These are phyloP conservation scores for Didymella sp. DNA, from an alignment of 2,329 filamentous ascomycete genomes.

Conservation along the genomic window DNA sequence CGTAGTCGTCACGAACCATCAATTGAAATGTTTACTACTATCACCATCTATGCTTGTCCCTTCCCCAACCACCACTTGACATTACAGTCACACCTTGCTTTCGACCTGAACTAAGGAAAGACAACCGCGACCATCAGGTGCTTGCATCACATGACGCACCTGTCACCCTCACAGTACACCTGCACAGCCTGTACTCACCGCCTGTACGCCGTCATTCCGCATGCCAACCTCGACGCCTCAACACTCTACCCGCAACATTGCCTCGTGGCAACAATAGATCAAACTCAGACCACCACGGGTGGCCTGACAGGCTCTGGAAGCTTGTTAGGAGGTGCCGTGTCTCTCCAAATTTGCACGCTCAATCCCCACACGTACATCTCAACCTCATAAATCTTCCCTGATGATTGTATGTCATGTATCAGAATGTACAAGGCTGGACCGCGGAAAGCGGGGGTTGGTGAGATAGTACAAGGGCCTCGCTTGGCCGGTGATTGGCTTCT, in stretches of 20 bases:
- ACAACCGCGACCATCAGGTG: neutral
- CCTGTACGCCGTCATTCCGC: slow-evolving; percentile 12
- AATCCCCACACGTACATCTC: slow-evolving; percentile 1
- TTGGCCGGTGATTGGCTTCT: slow-evolving; percentile 11
- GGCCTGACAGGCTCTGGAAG: slow-evolving; percentile 5
- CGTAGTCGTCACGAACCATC: neutral
- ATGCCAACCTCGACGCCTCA: slow-evolving; percentile 9
- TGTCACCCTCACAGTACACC: slow-evolving; percentile 3
- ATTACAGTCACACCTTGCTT: neutral
- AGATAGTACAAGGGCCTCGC: slow-evolving; percentile 5
- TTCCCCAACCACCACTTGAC: neutral
- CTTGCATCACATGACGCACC: slow-evolving; percentile 8
- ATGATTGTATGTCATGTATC: slow-evolving; percentile 6
- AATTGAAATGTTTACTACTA: slow-evolving; percentile 12
- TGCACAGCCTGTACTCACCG: slow-evolving; percentile 11
- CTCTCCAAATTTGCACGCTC: neutral
- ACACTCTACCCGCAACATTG: slow-evolving; percentile 11
- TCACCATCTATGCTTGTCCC: neutral
- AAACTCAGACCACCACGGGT: slow-evolving; percentile 9
- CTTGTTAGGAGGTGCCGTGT: neutral
- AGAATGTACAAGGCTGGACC: slow-evolving; percentile 10
- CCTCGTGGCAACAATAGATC: neutral
- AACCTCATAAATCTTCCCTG: neutral
- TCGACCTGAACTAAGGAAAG: neutral
- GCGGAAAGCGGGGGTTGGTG: slow-evolving; percentile 16